Percentiles rank a stretch among this genome's conserved stretches.
These are phyloP conservation scores for Perilla frutescens DNA, from an alignment of 257 asterid species.

Conservation along the genomic window DNA sequence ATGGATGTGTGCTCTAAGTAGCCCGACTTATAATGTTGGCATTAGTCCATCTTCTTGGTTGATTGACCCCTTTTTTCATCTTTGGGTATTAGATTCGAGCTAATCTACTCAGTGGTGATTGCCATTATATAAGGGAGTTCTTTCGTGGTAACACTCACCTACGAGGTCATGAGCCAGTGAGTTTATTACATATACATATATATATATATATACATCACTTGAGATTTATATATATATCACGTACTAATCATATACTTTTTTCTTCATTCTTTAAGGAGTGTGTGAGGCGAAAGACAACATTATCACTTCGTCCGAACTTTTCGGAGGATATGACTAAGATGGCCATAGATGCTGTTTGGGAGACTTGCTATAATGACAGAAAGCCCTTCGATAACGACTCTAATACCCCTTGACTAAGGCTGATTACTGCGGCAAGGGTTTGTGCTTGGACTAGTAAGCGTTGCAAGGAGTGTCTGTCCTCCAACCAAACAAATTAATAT, in stretches of 20 bases:
- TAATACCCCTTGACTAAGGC: too few species aligned
- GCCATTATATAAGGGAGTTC: slow-evolving; percentile 62
- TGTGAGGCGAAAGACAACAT: slow-evolving; percentile 64
- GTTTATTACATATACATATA: slow-evolving; percentile 11
- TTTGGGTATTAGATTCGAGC: slow-evolving; percentile 54
- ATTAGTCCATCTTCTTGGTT: too few species aligned
- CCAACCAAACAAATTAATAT: too few species aligned
- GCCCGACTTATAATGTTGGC: too few species aligned
- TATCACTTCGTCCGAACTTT: slow-evolving; percentile 51
- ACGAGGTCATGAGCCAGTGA: slow-evolving; percentile 62
- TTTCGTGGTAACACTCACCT: slow-evolving; percentile 48
- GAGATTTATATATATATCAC: background rate
- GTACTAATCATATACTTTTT: too few species aligned
- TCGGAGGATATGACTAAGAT: slow-evolving; percentile 50
- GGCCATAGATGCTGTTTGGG: slow-evolving; percentile 53
- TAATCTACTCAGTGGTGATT: slow-evolving; percentile 65
- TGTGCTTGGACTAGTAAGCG: too few species aligned
- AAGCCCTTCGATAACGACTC: background rate
- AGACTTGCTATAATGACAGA: too few species aligned
- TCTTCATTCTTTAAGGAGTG: slow-evolving; percentile 52
- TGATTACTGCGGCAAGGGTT: too few species aligned
- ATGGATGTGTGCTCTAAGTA: too few species aligned
- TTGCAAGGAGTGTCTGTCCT: too few species aligned
- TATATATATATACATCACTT: background rate
- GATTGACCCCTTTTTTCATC: too few species aligned